Evolutionary conservation across 2,329 filamentous ascomycete genomes (phyloP).

Genomic region (Xylaria polymorpha): DNA sequence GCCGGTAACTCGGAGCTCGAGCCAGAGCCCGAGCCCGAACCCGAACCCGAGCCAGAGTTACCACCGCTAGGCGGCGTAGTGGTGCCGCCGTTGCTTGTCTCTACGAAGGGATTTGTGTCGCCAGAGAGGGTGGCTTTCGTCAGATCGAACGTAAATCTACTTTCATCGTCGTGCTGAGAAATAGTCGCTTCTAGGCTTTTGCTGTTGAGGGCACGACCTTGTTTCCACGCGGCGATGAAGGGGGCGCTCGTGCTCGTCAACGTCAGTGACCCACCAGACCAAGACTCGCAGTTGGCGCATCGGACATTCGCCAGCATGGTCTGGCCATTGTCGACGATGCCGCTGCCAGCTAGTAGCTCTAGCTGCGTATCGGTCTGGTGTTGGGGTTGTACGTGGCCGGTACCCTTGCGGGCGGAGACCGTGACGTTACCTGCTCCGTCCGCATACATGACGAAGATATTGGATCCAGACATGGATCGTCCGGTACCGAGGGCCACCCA

Average conservation of each 20-base stretch:
- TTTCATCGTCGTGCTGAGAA: conserved; percentile 58
- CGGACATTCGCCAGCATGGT: conserved; percentile 70
- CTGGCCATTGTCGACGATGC: conserved; percentile 58
- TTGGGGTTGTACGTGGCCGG: conserved; percentile 60
- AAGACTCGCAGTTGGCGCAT: conserved; percentile 64
- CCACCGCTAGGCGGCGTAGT: conserved; percentile 27
- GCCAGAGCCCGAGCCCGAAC: conserved; percentile 20
- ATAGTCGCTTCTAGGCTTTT: conserved; percentile 56
- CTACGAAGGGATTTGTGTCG: conserved; percentile 65
- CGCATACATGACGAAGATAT: conserved; percentile 73
- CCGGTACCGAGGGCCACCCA: conserved; percentile 72
- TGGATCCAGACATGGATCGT: conserved; percentile 63
- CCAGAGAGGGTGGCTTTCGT: conserved; percentile 57
- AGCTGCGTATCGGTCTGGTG: conserved; percentile 58
- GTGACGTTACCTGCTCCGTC: conserved; percentile 70
- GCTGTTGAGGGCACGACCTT: conserved; percentile 59
- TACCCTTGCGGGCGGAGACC: conserved; percentile 66
- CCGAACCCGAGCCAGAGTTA: conserved; percentile 21
- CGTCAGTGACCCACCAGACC: conserved; percentile 57
- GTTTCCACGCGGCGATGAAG: conserved; percentile 69
- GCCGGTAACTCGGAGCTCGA: conserved; percentile 11
- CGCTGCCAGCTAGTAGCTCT: conserved; percentile 68
- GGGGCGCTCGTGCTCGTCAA: conserved; percentile 54
- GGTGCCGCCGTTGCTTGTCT: conserved; percentile 26
- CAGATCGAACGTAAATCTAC: conserved; percentile 61